phyloP scores from a whole-genome alignment of 2,329 filamentous ascomycete genomes.

The Xylaria polymorpha region DNA sequence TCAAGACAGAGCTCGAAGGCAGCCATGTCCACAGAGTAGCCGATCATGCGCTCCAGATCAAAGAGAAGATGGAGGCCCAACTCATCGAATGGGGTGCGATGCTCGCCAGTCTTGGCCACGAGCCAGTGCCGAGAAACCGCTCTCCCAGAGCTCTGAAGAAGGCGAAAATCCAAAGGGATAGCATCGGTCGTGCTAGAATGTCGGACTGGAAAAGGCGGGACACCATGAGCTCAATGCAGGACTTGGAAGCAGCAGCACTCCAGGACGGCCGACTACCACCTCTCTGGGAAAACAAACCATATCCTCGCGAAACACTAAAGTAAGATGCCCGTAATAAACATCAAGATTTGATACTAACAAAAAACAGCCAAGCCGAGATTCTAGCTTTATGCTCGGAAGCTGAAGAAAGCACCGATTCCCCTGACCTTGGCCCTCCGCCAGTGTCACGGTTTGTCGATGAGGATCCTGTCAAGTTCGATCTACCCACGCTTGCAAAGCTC shows the following conservation, averaged over 20 bases:
- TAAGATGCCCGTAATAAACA: conserved; percentile 48
- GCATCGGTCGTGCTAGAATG: conserved; percentile 59
- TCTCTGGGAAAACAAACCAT: conserved; percentile 76
- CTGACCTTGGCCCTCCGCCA: conserved; percentile 74
- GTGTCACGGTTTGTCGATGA: conserved; percentile 69
- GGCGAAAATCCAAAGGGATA: conserved; percentile 54
- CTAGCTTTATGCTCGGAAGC: conserved; percentile 66
- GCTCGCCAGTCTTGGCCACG: conserved; percentile 72
- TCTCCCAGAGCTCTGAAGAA: conserved; percentile 56
- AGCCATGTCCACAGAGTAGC: conserved; percentile 69
- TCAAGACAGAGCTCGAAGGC: conserved; percentile 75
- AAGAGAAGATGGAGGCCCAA: conserved; percentile 76
- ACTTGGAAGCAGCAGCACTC: conserved; percentile 62
- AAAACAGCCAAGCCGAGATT: conserved; percentile 68
- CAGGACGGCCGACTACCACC: conserved; percentile 70
- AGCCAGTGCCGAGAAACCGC: conserved; percentile 64
- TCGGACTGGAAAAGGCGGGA: conserved; percentile 68
- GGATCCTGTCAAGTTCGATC: conserved; percentile 65
- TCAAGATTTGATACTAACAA: conserved; percentile 40
- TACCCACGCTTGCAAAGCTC: conserved; percentile 52
- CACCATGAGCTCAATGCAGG: conserved; percentile 55
- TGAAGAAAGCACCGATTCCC: conserved; percentile 67
- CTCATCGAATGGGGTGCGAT: conserved; percentile 76
- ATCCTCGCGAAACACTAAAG: conserved; percentile 75
- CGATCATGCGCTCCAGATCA: conserved; percentile 76